Evolutionary conservation across 2,329 filamentous ascomycete genomes (phyloP).

Genomic region (Fusarium poae): DNA sequence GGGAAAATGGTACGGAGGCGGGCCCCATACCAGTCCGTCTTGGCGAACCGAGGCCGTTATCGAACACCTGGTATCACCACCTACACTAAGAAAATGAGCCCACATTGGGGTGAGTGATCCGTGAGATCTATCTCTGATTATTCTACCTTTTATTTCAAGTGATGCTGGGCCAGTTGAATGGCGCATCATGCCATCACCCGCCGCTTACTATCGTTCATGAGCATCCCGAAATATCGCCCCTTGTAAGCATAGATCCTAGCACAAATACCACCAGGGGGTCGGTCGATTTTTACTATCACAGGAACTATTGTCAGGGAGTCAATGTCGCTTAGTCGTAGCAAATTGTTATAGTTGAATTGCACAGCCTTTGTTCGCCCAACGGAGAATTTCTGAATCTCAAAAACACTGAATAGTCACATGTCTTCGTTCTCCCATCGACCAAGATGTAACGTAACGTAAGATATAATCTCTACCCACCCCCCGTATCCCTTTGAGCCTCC

Average conservation of each 20-base stretch:
- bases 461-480: constrained; percentile 39
- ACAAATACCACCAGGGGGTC: constrained; percentile 23
- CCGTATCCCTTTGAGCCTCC: constrained; percentile 6
- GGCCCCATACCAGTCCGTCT: constrained; percentile 29
- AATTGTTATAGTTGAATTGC: constrained; percentile 50
- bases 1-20: constrained; percentile 39
- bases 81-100: constrained; percentile 11
- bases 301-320: constrained; percentile 7
- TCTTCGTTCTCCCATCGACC: constrained; percentile 26
- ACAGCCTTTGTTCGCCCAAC: constrained; percentile 54
- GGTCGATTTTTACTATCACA: constrained; percentile 26
- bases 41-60: constrained; percentile 28
- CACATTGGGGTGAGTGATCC: constrained; percentile 10
- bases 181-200: constrained; percentile 25
- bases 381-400: constrained; percentile 54
- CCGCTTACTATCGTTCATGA: constrained; percentile 19
- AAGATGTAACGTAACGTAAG: constrained; percentile 32
- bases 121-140: not conserved
- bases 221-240: constrained; percentile 20
- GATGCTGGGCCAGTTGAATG: not conserved
- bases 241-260: constrained; percentile 23
- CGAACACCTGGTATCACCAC: constrained; percentile 39
- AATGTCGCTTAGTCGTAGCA: constrained; percentile 18
- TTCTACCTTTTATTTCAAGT: constrained; percentile 14
- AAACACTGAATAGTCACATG: constrained; percentile 48